These are phyloP conservation scores for Pichia eremophila DNA, from an alignment of 805 yeast genomes.

Conservation along the genomic window DNA sequence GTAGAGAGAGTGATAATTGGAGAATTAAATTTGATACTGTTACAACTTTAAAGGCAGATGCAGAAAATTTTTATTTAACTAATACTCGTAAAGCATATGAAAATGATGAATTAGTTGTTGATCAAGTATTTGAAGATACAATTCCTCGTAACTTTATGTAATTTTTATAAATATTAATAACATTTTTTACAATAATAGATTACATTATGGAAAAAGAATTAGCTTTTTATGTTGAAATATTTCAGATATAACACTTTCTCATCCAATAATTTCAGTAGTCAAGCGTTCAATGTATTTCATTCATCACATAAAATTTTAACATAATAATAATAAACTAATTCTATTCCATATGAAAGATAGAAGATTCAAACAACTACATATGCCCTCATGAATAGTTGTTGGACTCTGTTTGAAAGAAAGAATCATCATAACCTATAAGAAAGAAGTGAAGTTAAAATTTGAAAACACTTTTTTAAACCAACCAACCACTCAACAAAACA, in stretches of 20 bases:
- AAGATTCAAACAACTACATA: neutral
- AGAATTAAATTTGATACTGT: conserved; percentile 26
- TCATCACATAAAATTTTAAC: conserved; percentile 2
- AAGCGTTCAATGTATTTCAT: conserved; percentile 10
- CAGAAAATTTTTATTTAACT: conserved; percentile 24
- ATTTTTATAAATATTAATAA: neutral
- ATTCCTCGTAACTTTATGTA: conserved; percentile 28
- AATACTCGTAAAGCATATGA: conserved; percentile 30
- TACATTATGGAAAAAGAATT: too few species aligned
- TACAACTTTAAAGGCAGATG: conserved; percentile 26
- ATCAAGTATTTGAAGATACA: conserved; percentile 27
- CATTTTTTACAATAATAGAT: neutral
- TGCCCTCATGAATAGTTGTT: neutral
- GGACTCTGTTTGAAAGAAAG: neutral
- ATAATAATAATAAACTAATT: neutral
- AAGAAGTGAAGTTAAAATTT: too few species aligned
- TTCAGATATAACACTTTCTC: conserved; percentile 10
- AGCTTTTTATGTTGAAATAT: neutral
- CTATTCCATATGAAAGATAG: neutral
- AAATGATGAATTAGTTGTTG: conserved; percentile 23
- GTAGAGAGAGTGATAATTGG: conserved; percentile 33
- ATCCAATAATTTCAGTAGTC: conserved; percentile 10
- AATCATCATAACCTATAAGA: too few species aligned
- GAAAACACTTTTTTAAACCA: too few species aligned
- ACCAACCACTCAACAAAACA: too few species aligned